Evolutionary conservation across 225 moss, liverwort and hornwort genomes (phyloP), one percentile per base, ranked within the genome.

Genomic region (Sphagnum contortum): DNA sequence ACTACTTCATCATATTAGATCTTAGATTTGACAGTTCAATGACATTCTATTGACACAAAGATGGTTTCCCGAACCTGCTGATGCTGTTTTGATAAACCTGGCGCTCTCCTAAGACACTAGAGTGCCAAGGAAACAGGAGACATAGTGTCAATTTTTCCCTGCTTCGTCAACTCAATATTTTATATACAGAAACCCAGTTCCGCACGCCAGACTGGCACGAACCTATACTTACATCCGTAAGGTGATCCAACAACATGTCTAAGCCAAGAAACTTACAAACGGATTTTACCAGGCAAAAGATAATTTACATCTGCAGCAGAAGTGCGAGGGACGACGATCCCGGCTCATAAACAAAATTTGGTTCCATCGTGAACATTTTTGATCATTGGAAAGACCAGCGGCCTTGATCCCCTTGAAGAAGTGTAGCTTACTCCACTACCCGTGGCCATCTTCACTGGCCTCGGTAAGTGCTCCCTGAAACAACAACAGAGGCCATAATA

Each of bases 381-480:
- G 75, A 81, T 66, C 83, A 79, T 79, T 74, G 76, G 73, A 65
- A 76, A 79, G 69, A 79, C 63, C 69, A 76, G 67, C 55, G 74
- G 71, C n/a, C 79, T 76, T 55, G 67, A 71, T 6, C 79, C 79
- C 2, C 77, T 60, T 5, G 71, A 54, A 0, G 61, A 63, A 8
- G 83, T 61, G 47, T 74, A 79, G 67, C 69, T 76, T 45, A 73
- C 65, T 8, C 83, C 72, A 8, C 58, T 76, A 57, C 83, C 83
- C 8, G 83, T 64, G 48, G 61, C 71, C 83, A 83, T 79, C 71
- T 79, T 83, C 74, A 83, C 63, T 12, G 48, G 29, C 29, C 29
- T 59, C 11, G 71, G 76, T 3, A 83, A 66, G 3, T 76, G 71
- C 11, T 79, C 76, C 62, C 83, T 83, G 79, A 61, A 70, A 61